Base-by-base conservation (phyloP, 768 basidiomycete species). In the Xerocomus brunneocitrinus region DNA sequence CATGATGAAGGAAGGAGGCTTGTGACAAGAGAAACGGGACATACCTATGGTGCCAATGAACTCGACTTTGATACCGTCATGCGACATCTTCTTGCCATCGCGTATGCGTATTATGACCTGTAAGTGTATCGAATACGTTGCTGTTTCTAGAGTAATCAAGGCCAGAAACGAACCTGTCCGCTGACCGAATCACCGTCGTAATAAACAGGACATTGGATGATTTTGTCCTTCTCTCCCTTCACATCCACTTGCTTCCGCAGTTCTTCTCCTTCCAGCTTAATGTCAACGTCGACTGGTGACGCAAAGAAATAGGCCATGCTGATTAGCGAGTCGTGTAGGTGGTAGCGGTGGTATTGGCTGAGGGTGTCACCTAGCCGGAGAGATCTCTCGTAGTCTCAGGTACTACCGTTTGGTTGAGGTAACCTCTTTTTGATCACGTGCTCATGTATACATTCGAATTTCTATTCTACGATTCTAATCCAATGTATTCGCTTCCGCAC, bases 21-120 rank as follows among this genome's bases (percentile, higher is more conserved):
- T 28, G 31, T 1, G 34, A 12, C 2, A 31, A 52, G n/a, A 46
- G 49, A 49, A 3, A 38, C 10, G 4, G n/a, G 35, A 71, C 86
- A 39, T 58, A 88, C 95, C 95, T 64, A 98, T 98, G 63, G 87
- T 91, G 30, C 97, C 94, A 27, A 94, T 88, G 64, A 99, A 95
- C 73, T 98, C 95, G 41, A 99, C 90, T 71, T 98, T 94, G 69
- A 99, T 94, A 3, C 95, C 95, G 32, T 98, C 95, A 65, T 98
- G 97, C 19, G 86, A 79, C 56, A 95, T 76, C 69, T 87, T 92
- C 83, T 97, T 98, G 22, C 95, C 95, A 66, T 98, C 97, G 45
- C 93, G 82, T 6, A 95, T 86, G 25, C 92, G 84, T 58, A 98
- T 85, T 13, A 84, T 79, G 5, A 91, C 87, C 92, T 95, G 64